Conservation (phyloP, 1,139 yeast genomes). For the Candida albicans region DNA sequence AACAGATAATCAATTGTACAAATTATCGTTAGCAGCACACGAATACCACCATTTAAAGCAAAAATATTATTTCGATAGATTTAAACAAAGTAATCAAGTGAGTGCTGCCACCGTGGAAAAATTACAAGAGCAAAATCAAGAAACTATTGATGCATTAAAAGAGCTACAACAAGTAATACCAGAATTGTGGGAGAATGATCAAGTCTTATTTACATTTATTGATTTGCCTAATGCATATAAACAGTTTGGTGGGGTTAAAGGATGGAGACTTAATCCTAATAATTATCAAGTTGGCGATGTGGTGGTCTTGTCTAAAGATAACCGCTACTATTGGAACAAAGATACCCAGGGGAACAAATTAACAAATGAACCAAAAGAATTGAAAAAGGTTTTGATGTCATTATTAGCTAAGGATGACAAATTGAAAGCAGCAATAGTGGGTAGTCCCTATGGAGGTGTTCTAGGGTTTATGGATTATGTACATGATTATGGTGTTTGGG, state of each 20-base stretch:
- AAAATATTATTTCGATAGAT: constrained; percentile 41
- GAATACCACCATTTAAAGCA: constrained; percentile 50
- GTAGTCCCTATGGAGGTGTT: constrained; percentile 43
- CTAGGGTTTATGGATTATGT: constrained; percentile 45
- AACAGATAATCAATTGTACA: constrained; percentile 39
- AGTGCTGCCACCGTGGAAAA: constrained; percentile 45
- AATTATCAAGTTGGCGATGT: constrained; percentile 46
- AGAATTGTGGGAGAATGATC: constrained; percentile 43
- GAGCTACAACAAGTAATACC: constrained; percentile 53
- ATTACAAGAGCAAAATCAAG: constrained; percentile 45
- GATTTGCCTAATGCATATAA: constrained; percentile 43
- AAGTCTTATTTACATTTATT: constrained; percentile 50
- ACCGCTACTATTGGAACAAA: constrained; percentile 35
- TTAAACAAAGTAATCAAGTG: constrained; percentile 37
- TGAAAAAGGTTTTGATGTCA: constrained; percentile 31
- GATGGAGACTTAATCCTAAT: constrained; percentile 42
- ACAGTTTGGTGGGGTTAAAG: constrained; percentile 31
- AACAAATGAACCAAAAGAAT: constrained; percentile 27
- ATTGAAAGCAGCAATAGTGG: constrained; percentile 30
- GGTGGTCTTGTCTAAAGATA: constrained; percentile 33
- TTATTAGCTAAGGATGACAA: constrained; percentile 31
- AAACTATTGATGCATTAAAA: constrained; percentile 38
- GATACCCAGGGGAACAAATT: constrained; percentile 29
- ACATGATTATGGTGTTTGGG: constrained; percentile 46
- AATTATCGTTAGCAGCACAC: constrained; percentile 52